These are phyloP conservation scores for Cruciata laevipes DNA, from an alignment of 257 asterid genomes.

Conservation along the genomic window DNA sequence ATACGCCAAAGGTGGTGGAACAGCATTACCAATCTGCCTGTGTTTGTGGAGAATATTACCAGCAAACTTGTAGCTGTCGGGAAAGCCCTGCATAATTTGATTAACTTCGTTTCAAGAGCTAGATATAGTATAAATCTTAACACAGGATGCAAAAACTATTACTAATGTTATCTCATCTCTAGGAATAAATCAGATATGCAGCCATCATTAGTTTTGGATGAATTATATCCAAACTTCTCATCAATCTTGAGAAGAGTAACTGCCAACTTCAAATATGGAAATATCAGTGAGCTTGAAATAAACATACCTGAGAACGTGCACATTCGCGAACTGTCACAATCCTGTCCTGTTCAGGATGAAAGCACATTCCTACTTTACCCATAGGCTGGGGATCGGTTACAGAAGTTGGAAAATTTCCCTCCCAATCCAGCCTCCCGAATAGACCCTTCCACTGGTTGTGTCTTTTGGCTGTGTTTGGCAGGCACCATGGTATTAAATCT, in stretches of 20 bases:
- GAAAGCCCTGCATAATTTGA: constrained; percentile 59
- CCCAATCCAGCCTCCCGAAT: constrained; percentile 93
- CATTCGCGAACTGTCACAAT: constrained; percentile 96
- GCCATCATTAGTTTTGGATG: no score
- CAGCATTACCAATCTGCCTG: constrained; percentile 93
- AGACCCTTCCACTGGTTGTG: constrained; percentile 99
- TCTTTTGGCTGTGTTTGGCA: constrained; percentile 94
- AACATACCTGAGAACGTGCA: constrained; percentile 90
- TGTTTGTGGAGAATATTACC: constrained; percentile 68
- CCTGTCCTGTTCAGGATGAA: constrained; percentile 93
- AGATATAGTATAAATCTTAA: background rate
- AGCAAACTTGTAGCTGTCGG: constrained; percentile 61
- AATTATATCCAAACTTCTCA: no score
- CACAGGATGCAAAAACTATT: background rate
- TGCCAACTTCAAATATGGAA: background rate
- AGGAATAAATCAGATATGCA: no score
- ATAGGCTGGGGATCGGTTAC: constrained; percentile 92
- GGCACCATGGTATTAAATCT: constrained; percentile 96
- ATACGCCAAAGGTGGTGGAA: constrained; percentile 90
- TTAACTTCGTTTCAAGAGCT: background rate
- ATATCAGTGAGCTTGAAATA: background rate
- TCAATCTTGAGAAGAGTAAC: no score
- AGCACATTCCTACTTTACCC: constrained; percentile 99
- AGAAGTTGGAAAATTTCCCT: constrained; percentile 88
- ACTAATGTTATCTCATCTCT: no score